Evolutionary conservation across 2,329 filamentous ascomycete species (phyloP).

Genomic region (Nakataea oryzae): DNA sequence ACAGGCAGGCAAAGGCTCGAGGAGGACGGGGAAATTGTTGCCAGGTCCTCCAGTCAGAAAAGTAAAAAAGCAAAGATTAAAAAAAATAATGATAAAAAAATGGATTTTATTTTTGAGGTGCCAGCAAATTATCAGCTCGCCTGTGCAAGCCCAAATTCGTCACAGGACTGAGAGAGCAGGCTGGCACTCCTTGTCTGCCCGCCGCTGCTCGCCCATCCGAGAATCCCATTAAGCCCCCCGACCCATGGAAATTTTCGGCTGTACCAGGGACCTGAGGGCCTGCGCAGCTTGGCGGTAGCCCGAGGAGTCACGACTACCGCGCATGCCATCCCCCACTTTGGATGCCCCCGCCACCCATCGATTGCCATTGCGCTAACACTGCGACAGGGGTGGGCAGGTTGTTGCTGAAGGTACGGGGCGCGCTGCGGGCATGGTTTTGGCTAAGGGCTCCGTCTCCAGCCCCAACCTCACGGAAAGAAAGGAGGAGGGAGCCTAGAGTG

Average conservation of each 20-base stretch:
- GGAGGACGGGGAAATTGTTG: neutral
- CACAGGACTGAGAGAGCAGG: neutral
- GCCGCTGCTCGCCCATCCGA: neutral
- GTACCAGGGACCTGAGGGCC: constrained; percentile 6
- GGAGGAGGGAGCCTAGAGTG: neutral
- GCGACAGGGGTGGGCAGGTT: neutral
- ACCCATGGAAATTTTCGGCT: neutral
- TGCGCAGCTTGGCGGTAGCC: neutral
- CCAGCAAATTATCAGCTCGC: neutral
- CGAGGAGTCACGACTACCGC: constrained; percentile 7
- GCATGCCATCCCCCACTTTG: constrained; percentile 1
- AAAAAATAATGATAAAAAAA: neutral
- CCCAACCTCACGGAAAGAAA: neutral
- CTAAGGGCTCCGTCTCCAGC: constrained; percentile 4
- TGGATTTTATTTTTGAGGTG: neutral
- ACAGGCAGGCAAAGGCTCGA: neutral
- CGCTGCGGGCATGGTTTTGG: neutral
- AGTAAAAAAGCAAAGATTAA: neutral
- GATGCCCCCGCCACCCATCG: neutral
- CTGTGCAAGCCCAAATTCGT: neutral
- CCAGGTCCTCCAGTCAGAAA: neutral
- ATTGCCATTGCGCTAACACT: neutral
- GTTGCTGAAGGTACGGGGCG: neutral
- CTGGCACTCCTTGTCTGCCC: neutral
- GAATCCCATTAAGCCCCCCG: neutral